Conservation (phyloP, 139 green algal genomes). For the Chlamydomonas schloesseri region DNA sequence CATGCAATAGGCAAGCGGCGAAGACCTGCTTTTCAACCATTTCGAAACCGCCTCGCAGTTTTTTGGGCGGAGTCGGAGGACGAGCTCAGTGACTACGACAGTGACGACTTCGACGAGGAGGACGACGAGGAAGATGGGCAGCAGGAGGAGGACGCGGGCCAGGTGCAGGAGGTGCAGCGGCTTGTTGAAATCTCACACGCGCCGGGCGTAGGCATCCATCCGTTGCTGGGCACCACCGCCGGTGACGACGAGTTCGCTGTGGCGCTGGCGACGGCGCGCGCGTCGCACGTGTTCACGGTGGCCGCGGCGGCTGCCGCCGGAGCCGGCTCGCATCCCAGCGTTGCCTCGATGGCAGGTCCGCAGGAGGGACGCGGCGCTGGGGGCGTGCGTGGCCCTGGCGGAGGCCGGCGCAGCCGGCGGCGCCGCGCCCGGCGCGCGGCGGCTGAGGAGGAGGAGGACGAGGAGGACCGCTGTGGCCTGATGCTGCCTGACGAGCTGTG, state of each 20-base stretch:
- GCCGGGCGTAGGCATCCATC: no score
- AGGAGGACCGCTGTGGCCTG: not conserved
- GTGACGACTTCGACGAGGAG: not conserved
- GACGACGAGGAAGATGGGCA: not conserved
- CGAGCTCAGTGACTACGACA: not conserved
- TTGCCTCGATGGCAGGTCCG: not conserved
- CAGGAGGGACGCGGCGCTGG: no score
- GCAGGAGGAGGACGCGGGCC: not conserved
- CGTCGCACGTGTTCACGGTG: not conserved
- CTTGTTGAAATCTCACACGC: no score
- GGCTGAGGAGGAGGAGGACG: not conserved
- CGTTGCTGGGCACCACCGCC: no score
- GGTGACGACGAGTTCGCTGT: not conserved
- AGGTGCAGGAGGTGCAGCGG: not conserved
- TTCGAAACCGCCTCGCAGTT: no score
- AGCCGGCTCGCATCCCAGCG: not conserved
- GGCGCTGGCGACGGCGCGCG: not conserved
- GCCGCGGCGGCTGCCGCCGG: not conserved
- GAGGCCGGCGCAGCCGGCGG: no score
- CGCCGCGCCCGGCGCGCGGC: no score
- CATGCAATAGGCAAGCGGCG: no score
- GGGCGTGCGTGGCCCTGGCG: not conserved
- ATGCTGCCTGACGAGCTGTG: slow-evolving; percentile 45
- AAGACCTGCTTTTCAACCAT: no score
- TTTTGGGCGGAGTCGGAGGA: slow-evolving; percentile 39